phyloP scores from a whole-genome alignment of 225 moss, liverwort and hornwort genomes.

The Sphagnum contortum region DNA sequence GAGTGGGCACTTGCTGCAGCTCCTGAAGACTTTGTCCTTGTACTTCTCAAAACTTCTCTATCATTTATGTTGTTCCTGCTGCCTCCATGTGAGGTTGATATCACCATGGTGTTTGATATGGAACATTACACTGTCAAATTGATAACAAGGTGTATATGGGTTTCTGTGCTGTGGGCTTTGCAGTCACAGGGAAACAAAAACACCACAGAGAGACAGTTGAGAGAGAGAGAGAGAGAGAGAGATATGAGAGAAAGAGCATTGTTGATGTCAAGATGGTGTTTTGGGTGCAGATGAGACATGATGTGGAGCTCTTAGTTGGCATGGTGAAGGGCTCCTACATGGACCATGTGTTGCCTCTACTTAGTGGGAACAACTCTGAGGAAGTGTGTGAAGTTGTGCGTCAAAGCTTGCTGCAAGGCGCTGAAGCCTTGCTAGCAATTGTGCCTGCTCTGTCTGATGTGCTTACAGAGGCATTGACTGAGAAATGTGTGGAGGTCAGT shows the following conservation, averaged over 20 bases:
- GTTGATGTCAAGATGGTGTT: too few species aligned
- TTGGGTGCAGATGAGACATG: slow-evolving; percentile 55
- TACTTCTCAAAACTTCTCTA: slow-evolving; percentile 8
- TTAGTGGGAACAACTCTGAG: slow-evolving; percentile 39
- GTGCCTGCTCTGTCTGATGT: slow-evolving; percentile 69
- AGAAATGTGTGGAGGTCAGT: slow-evolving; percentile 86
- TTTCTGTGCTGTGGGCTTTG: too few species aligned
- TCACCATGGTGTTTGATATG: too few species aligned
- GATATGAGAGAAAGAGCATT: too few species aligned
- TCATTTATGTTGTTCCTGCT: background rate
- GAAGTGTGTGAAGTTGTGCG: slow-evolving; percentile 40
- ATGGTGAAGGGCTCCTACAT: slow-evolving; percentile 53
- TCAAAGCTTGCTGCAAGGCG: slow-evolving; percentile 60
- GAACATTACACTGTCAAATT: too few species aligned
- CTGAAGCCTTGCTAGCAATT: slow-evolving; percentile 46
- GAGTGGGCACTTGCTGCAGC: slow-evolving; percentile 62
- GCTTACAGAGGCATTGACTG: slow-evolving; percentile 74
- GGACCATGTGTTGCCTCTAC: slow-evolving; percentile 41
- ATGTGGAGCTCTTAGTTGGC: slow-evolving; percentile 54
- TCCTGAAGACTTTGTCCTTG: slow-evolving; percentile 82
- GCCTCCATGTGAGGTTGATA: background rate
- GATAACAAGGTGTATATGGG: too few species aligned
- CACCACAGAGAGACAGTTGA: too few species aligned
- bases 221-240: too few species aligned
- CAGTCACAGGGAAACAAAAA: too few species aligned